phyloP scores from a whole-genome alignment of 2,329 filamentous ascomycete species.

The Fusarium paranaense region DNA sequence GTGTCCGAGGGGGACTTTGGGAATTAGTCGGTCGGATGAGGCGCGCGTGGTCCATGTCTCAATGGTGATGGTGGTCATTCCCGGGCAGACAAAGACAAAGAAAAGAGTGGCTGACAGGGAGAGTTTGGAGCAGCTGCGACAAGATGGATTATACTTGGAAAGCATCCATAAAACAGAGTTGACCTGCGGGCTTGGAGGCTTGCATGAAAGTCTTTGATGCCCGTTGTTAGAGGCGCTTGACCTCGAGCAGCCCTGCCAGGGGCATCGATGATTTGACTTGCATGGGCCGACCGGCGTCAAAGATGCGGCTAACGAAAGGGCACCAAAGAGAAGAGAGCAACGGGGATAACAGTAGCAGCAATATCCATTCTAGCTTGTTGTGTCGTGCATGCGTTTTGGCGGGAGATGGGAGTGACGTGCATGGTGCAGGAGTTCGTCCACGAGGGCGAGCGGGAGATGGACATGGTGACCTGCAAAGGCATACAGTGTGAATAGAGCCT shows the following conservation, averaged over 20 bases:
- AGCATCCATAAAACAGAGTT: neutral
- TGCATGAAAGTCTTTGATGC: slow-evolving; percentile 13
- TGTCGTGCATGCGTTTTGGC: slow-evolving; percentile 35
- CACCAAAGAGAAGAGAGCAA: slow-evolving; percentile 4
- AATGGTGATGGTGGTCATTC: slow-evolving; percentile 35
- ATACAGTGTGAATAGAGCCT: slow-evolving; percentile 15
- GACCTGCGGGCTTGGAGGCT: neutral
- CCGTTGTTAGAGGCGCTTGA: neutral
- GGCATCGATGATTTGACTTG: neutral
- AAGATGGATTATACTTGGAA: neutral
- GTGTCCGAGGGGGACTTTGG: slow-evolving; percentile 7
- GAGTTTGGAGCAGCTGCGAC: neutral
- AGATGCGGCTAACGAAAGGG: slow-evolving; percentile 11
- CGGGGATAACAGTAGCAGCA: neutral
- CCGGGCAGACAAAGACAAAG: slow-evolving; percentile 13
- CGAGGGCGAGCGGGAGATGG: slow-evolving; percentile 35
- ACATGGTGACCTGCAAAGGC: slow-evolving; percentile 27
- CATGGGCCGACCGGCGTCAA: slow-evolving; percentile 14
- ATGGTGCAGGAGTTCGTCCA: slow-evolving; percentile 34
- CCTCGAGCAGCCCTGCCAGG: neutral
- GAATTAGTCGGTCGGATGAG: neutral
- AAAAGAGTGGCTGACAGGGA: neutral
- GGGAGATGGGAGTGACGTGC: slow-evolving; percentile 32
- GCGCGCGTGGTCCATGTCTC: slow-evolving; percentile 27
- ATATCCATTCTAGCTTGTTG: neutral